These are phyloP conservation scores for Backusella circina DNA, from an alignment of 192 early-diverging fungal genomes.

Conservation along the genomic window DNA sequence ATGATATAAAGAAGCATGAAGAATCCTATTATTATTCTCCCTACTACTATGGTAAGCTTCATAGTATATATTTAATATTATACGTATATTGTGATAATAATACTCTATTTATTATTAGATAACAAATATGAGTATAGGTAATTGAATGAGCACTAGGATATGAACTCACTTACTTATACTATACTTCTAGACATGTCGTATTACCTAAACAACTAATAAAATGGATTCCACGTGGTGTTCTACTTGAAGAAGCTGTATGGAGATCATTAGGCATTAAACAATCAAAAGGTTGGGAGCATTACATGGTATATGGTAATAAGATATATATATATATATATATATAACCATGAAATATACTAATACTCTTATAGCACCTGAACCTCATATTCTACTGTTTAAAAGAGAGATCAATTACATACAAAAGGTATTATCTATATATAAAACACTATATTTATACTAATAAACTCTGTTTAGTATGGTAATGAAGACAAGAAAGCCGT, in stretches of 20 bases:
- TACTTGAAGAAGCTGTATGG: conserved; percentile 47
- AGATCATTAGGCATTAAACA: conserved; percentile 40
- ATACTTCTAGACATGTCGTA: conserved; percentile 35
- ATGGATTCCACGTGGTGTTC: conserved; percentile 29
- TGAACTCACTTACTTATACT: not conserved
- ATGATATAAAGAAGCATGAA: conserved; percentile 37
- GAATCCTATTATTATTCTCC: conserved; percentile 35
- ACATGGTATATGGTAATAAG: conserved; percentile 46
- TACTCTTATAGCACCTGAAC: conserved; percentile 46
- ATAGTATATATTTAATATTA: not conserved
- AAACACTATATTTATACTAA: no score
- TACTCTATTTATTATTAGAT: conserved; percentile 1
- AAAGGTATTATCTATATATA: conserved; percentile 27
- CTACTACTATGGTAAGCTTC: conserved; percentile 38
- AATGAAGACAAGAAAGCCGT: not conserved
- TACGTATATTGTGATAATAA: not conserved
- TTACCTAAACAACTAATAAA: conserved; percentile 37
- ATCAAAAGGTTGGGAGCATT: conserved; percentile 49
- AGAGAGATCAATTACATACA: conserved; percentile 42
- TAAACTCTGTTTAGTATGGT: not conserved
- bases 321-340: not conserved
- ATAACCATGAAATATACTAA: no score
- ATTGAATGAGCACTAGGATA: no score
- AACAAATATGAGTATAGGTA: conserved; percentile 30
- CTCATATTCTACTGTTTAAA: conserved; percentile 47